These are phyloP conservation scores for Melianthus villosus DNA, from an alignment of 441 rosid species.

Conservation along the genomic window DNA sequence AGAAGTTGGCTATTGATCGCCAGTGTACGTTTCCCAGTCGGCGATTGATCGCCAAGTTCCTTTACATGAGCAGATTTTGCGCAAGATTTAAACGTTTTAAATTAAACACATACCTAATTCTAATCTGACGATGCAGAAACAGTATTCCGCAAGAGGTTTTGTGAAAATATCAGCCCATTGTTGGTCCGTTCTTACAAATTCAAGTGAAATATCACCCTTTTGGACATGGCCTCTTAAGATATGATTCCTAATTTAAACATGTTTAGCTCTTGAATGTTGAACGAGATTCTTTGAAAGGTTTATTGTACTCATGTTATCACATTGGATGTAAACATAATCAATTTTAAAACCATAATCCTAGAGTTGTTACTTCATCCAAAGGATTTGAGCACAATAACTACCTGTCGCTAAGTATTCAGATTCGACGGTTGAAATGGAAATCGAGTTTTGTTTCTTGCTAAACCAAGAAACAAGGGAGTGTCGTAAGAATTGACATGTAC, in stretches of 20 bases:
- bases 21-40: too few species aligned
- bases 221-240: not conserved
- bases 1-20: too few species aligned
- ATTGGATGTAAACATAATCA: not conserved
- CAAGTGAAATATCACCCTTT: not conserved
- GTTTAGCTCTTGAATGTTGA: not conserved
- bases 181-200: not conserved
- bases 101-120: conserved; percentile 1
- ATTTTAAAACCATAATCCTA: not conserved
- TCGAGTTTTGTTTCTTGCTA: not conserved
- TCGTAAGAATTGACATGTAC: too few species aligned
- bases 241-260: not conserved
- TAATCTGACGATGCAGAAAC: not conserved
- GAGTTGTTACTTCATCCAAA: not conserved
- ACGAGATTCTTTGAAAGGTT: not conserved
- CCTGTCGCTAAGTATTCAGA: not conserved
- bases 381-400: not conserved
- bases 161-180: conserved; percentile 2
- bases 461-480: too few species aligned
- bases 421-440: not conserved
- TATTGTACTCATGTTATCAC: conserved; percentile 6
- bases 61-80: too few species aligned
- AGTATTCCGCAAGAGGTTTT: not conserved
- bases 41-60: too few species aligned
- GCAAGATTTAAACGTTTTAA: too few species aligned